Base-by-base conservation (phyloP, 2,329 filamentous ascomycete species). In the Xylaria sp. region DNA sequence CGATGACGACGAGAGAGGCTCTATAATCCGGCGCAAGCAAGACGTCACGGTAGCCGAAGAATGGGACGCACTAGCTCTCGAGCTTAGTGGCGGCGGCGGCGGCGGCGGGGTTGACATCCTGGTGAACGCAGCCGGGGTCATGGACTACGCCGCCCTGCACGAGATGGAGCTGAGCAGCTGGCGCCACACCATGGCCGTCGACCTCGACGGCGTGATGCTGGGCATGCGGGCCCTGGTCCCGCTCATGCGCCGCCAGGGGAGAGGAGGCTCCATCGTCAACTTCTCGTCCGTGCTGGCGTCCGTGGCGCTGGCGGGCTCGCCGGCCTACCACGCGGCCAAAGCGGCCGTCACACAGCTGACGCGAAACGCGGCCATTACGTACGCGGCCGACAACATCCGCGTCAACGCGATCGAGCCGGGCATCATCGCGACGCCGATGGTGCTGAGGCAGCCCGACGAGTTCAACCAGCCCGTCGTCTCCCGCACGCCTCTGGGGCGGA, bases 151-250 rank as follows among this genome's bases (percentile, higher is more conserved):
- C 8, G 21, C 9, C 2, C 34, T 65, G n/a, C 62, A 60, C 55
- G 56, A 59, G 48, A 57, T 36, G 14, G 62, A 55, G 2, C 17
- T 48, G 3, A 5, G 9, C 32, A 27, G 4, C 36, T 60, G 62
- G 56, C 55, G 19, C 2, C 55, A 27, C 19, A 30, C 19, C 5
- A 17, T 60, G 3, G 27, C 14, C 24, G 27, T 60, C 34, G 56
- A 60, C 27, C 55, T 65, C 36, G 55, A 60, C 36, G 62, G 55
- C 21, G 62, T 60, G 21, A 60, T 55, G 48, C 55, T 60, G 8
- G 61, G 55, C 24, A 65, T 65, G 55, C 47, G 53, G 2, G 61
- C 54, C 4, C 1, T 64, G 24, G 47, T 54, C 12, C 55, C 62
- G n/a, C 47, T 48, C 6, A 60, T 60, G 55, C n/a, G 47, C n/a